These are phyloP conservation scores for Globisporangium barbulae DNA, from an alignment of 352 stramenopile species.

Conservation along the genomic window DNA sequence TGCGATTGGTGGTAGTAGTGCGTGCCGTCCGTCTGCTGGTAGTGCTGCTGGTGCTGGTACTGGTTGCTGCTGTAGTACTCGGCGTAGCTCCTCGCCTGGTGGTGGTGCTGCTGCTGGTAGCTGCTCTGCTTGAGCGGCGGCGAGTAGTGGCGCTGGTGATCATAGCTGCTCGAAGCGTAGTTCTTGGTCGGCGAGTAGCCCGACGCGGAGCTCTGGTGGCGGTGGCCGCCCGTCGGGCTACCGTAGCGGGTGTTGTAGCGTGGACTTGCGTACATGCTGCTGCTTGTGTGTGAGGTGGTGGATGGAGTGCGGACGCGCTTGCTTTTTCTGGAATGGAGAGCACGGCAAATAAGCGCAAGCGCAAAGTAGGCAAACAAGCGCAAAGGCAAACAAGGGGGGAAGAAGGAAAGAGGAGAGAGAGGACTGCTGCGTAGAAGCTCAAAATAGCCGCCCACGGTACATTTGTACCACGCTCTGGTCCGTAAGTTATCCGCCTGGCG, in stretches of 20 bases:
- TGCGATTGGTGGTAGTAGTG: conserved; percentile 69
- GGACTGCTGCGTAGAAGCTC: too few species aligned
- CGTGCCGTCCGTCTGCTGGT: conserved; percentile 45
- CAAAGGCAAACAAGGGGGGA: background rate
- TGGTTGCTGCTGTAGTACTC: conserved; percentile 39
- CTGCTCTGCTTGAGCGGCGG: conserved; percentile 18
- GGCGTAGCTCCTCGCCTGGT: conserved; percentile 24
- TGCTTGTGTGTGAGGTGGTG: background rate
- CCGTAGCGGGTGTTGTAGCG: conserved; percentile 15
- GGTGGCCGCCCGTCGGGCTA: conserved; percentile 13
- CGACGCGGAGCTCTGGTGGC: conserved; percentile 16
- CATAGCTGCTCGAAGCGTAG: conserved; percentile 4
- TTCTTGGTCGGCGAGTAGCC: conserved; percentile 18
- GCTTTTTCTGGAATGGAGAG: conserved; percentile 17
- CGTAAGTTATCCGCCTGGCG: too few species aligned
- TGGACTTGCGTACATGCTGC: conserved; percentile 16
- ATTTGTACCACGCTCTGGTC: too few species aligned
- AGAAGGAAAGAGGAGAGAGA: background rate
- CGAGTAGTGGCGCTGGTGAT: conserved; percentile 17
- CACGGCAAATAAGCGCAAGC: background rate
- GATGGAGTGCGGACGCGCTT: conserved; percentile 9
- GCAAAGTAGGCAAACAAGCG: background rate
- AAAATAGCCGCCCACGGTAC: too few species aligned
- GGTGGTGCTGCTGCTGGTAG: conserved; percentile 3
- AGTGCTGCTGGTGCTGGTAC: conserved; percentile 34